Evolutionary conservation across 345 rosid genomes (phyloP).

Genomic region (Eutrema japonicum): DNA sequence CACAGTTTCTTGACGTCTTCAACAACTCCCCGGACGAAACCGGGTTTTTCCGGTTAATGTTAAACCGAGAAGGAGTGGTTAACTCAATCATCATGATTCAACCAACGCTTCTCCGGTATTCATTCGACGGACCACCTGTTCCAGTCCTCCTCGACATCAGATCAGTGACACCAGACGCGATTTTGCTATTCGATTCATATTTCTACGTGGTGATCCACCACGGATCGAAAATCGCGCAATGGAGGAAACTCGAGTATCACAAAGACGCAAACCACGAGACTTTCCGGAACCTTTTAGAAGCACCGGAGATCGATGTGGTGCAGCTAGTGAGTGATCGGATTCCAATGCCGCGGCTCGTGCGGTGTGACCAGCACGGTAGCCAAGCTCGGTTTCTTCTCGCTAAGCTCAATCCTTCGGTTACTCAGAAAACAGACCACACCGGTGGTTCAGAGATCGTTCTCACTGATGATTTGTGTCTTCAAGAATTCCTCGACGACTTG

Average conservation of each 20-base stretch:
- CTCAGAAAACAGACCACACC: slow-evolving; percentile 66
- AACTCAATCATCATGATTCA: slow-evolving; percentile 94
- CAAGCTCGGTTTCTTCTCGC: slow-evolving; percentile 98
- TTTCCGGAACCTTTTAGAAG: slow-evolving; percentile 81
- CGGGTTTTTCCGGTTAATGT: slow-evolving; percentile 79
- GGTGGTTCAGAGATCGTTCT: slow-evolving; percentile 75
- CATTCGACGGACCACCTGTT: slow-evolving; percentile 92
- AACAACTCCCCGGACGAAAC: slow-evolving; percentile 91
- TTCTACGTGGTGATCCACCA: slow-evolving; percentile 87
- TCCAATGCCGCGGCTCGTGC: slow-evolving; percentile 76
- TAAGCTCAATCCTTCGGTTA: slow-evolving; percentile 90
- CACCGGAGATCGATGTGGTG: slow-evolving; percentile 74
- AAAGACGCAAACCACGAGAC: slow-evolving; percentile 85
- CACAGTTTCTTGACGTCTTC: slow-evolving; percentile 95
- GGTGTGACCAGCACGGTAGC: slow-evolving; percentile 93
- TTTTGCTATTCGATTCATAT: slow-evolving; percentile 88
- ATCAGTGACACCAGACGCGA: slow-evolving; percentile 72
- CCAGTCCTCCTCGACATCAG: slow-evolving; percentile 94
- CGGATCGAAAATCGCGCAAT: slow-evolving; percentile 87
- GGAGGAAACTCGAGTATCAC: slow-evolving; percentile 87
- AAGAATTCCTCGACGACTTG: slow-evolving; percentile 81
- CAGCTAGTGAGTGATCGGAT: slow-evolving; percentile 72
- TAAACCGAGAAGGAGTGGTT: slow-evolving; percentile 90
- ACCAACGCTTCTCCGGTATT: slow-evolving; percentile 86
- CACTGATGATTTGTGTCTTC: slow-evolving; percentile 89